Percentiles rank a stretch among this genome's conserved stretches.
Evolutionary conservation across 495 filamentous ascomycete genomes (phyloP).

Genomic region (Pyrenopolyporus hunteri): DNA sequence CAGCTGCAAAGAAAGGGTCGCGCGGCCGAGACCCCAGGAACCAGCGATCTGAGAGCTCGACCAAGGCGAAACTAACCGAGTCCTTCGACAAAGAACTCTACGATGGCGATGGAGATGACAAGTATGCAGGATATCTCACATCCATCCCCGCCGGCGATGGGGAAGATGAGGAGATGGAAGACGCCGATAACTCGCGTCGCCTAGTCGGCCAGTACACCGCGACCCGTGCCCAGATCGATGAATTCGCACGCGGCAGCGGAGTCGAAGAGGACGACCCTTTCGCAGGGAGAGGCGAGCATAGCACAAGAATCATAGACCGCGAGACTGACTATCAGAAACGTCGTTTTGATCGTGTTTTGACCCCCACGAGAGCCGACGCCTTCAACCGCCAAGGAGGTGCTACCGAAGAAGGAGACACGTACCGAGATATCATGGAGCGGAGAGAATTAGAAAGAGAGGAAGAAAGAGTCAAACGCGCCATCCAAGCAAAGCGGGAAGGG

Average conservation of each 20-base stretch:
- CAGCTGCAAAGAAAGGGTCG: constrained; percentile 82
- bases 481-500: constrained; percentile 74
- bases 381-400: constrained; percentile 76
- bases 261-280: constrained; percentile 93
- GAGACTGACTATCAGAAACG: constrained; percentile 99
- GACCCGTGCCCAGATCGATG: constrained; percentile 86
- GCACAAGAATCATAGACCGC: constrained; percentile 85
- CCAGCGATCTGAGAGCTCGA: constrained; percentile 88
- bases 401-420: constrained; percentile 68
- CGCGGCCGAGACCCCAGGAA: constrained; percentile 83
- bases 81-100: constrained; percentile 93
- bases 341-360: constrained; percentile 83
- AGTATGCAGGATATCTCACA: constrained; percentile 88
- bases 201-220: constrained; percentile 98
- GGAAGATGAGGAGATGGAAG: constrained; percentile 85
- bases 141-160: constrained; percentile 83
- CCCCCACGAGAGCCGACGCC: constrained; percentile 86
- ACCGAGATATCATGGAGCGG: constrained; percentile 88
- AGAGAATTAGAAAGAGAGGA: constrained; percentile 94
- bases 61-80: constrained; percentile 94
- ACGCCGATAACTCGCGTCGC: constrained; percentile 73
- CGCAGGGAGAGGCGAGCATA: constrained; percentile 79
- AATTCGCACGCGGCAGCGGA: constrained; percentile 84
- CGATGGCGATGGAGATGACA: constrained; percentile 78
- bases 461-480: constrained; percentile 79